These are phyloP conservation scores for Leucosporidium creatinivorum DNA, from an alignment of 768 basidiomycete genomes.

Conservation along the genomic window DNA sequence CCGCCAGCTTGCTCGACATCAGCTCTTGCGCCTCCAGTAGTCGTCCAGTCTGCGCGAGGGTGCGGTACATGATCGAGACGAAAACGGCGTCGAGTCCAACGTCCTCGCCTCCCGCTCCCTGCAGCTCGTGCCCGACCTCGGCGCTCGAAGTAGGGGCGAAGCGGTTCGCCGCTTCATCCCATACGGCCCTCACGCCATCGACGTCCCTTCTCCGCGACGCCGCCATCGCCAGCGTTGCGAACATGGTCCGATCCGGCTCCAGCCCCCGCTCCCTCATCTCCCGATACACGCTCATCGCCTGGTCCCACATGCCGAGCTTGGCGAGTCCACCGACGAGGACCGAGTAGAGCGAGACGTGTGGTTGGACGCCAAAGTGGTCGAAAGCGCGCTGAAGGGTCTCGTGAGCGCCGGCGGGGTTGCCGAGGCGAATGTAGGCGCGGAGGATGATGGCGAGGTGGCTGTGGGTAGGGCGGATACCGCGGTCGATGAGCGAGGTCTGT, in stretches of 20 bases:
- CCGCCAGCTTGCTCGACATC: not conserved
- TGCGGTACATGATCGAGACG: conserved; percentile 26
- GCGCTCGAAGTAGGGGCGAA: not conserved
- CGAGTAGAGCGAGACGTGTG: conserved; percentile 66
- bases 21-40: conserved; percentile 9
- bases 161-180: conserved; percentile 5
- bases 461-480: conserved; percentile 63
- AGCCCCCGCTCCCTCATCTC: conserved; percentile 59
- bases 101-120: not conserved
- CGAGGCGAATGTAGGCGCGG: conserved; percentile 59
- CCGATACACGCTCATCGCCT: conserved; percentile 54
- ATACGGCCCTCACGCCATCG: conserved; percentile 9
- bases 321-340: conserved; percentile 67
- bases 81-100: conserved; percentile 21
- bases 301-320: conserved; percentile 52
- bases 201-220: conserved; percentile 7
- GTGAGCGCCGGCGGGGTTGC: conserved; percentile 56
- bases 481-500: conserved; percentile 49
- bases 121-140: conserved; percentile 7
- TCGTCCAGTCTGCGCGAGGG: not conserved
- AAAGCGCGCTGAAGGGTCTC: conserved; percentile 52
- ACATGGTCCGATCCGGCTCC: conserved; percentile 51
- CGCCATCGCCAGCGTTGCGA: conserved; percentile 24
- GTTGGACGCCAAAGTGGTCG: conserved; percentile 48
- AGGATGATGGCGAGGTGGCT: conserved; percentile 70